phyloP scores from a whole-genome alignment of 345 rosid genomes.

The Viola odorata region DNA sequence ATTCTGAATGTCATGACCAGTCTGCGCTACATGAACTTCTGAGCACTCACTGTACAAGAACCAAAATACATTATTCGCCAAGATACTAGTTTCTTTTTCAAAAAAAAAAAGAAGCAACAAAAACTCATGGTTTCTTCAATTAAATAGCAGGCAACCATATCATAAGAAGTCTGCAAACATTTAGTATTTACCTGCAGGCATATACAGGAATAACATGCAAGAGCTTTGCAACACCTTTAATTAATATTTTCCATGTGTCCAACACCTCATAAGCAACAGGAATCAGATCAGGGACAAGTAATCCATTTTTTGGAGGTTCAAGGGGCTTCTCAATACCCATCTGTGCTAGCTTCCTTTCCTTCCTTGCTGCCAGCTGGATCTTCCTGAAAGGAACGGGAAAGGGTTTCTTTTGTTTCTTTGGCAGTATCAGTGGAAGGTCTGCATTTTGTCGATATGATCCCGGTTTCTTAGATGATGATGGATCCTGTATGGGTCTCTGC shows the following conservation, averaged over 20 bases:
- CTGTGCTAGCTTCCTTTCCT: conserved; percentile 65
- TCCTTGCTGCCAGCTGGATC: conserved; percentile 55
- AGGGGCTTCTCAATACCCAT: conserved; percentile 78
- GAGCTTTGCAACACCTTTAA: conserved; percentile 73
- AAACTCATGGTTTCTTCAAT: neutral
- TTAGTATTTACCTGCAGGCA: conserved; percentile 56
- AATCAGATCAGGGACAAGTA: conserved; percentile 67
- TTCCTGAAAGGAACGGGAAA: conserved; percentile 64
- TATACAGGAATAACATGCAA: conserved; percentile 63
- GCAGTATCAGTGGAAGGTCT: conserved; percentile 70
- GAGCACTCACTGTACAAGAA: conserved; percentile 57
- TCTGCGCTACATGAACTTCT: conserved; percentile 65
- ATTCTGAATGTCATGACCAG: conserved; percentile 59
- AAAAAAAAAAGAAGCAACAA: neutral
- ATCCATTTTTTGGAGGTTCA: conserved; percentile 75
- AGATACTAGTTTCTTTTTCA: neutral
- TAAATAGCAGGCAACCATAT: neutral
- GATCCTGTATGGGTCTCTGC: conserved; percentile 26
- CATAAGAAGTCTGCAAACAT: neutral
- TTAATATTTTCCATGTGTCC: conserved; percentile 76
- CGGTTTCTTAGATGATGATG: conserved; percentile 16
- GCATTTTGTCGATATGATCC: conserved; percentile 49
- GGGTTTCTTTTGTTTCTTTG: conserved; percentile 83
- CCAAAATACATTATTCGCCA: conserved; percentile 2
- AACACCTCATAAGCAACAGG: conserved; percentile 67